These are phyloP conservation scores for Arabis hirsuta DNA, from an alignment of 345 rosid genomes.

Conservation along the genomic window DNA sequence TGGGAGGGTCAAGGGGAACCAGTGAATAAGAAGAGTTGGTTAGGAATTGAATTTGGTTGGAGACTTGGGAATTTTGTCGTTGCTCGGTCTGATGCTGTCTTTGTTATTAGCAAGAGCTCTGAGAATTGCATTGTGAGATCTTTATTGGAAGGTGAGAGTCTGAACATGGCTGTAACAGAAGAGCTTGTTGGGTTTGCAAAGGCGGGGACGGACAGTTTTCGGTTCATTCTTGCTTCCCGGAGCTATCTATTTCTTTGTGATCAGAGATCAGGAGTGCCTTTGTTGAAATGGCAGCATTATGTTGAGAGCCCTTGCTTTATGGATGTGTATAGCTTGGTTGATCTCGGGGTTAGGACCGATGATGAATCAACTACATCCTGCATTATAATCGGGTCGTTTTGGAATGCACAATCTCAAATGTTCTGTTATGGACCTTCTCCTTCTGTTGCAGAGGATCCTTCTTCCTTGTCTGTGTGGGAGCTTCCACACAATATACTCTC, in stretches of 20 bases:
- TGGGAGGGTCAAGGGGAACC: conserved; percentile 47
- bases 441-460: conserved; percentile 45
- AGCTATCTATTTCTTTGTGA: conserved; percentile 61
- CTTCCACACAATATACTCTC: conserved; percentile 59
- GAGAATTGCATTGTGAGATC: conserved; percentile 47
- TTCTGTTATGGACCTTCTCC: conserved; percentile 70
- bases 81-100: conserved; percentile 64
- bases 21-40: conserved; percentile 49
- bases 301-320: conserved; percentile 60
- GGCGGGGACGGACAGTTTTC: conserved; percentile 53
- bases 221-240: conserved; percentile 61
- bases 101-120: conserved; percentile 51
- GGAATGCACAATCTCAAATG: conserved; percentile 63
- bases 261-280: conserved; percentile 57
- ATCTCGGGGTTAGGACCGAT: conserved; percentile 54
- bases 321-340: conserved; percentile 60
- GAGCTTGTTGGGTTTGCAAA: conserved; percentile 55
- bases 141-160: conserved; percentile 56
- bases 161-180: conserved; percentile 46
- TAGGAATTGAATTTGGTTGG: conserved; percentile 72
- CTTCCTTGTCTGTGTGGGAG: conserved; percentile 59
- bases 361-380: conserved; percentile 52
- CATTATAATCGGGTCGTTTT: conserved; percentile 72
- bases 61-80: conserved; percentile 56
- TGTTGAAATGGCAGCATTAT: conserved; percentile 68